These are phyloP conservation scores for Penicillium sumatraense DNA, from an alignment of 2,329 filamentous ascomycete species.

Conservation along the genomic window DNA sequence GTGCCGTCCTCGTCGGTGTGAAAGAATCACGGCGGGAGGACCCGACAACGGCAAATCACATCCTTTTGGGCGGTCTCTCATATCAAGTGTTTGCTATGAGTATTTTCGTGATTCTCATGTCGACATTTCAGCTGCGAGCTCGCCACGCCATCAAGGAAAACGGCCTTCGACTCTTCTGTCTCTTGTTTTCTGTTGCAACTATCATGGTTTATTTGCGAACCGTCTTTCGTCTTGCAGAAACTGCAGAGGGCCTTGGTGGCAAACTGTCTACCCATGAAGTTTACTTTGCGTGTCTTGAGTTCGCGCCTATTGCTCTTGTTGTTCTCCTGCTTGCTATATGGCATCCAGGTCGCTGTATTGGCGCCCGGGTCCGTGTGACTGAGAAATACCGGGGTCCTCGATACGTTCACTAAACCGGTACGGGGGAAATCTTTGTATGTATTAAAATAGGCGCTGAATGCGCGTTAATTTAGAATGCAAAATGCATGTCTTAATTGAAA, in stretches of 20 bases:
- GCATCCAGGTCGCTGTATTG: constrained; percentile 19
- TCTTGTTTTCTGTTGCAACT: constrained; percentile 15
- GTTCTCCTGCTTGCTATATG: constrained; percentile 16
- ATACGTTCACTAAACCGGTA: too few species aligned
- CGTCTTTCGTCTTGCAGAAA: constrained; percentile 21
- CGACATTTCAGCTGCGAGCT: constrained; percentile 9
- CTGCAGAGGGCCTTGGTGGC: constrained; percentile 14
- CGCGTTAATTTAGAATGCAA: too few species aligned
- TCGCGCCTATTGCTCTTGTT: constrained; percentile 21
- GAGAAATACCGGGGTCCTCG: too few species aligned
- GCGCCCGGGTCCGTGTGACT: constrained; percentile 2
- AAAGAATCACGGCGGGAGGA: constrained; percentile 13
- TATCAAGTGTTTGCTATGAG: constrained; percentile 18
- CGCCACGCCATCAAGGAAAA: constrained; percentile 7
- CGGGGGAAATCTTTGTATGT: too few species aligned
- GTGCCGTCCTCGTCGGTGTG: constrained; percentile 15
- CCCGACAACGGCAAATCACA: constrained; percentile 12
- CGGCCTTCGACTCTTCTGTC: constrained; percentile 6
- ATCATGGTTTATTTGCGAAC: constrained; percentile 22
- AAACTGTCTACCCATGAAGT: constrained; percentile 18
- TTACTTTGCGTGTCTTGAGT: constrained; percentile 22
- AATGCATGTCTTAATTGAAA: too few species aligned
- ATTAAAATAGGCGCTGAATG: too few species aligned
- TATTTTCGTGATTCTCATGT: constrained; percentile 14
- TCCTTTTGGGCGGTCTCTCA: constrained; percentile 10